Evolutionary conservation across 352 stramenopile species (phyloP).

Genomic region (Plasmopara halstedii): DNA sequence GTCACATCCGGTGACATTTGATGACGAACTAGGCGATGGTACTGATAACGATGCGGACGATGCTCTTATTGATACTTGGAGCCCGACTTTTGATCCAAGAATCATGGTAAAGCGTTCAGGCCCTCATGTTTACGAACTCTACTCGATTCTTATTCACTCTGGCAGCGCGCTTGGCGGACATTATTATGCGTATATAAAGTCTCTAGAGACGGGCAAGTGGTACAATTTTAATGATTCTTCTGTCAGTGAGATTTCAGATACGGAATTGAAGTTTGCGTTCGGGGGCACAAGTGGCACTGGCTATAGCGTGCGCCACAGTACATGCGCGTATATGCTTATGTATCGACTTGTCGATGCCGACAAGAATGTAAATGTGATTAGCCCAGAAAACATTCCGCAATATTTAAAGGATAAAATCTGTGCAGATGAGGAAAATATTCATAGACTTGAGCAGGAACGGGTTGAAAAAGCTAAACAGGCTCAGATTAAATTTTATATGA

Average conservation of each 20-base stretch:
- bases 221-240: constrained; percentile 87
- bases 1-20: constrained; percentile 41
- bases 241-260: constrained; percentile 70
- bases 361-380: constrained; percentile 61
- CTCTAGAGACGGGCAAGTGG: constrained; percentile 71
- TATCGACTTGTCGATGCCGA: constrained; percentile 68
- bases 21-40: constrained; percentile 15
- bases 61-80: constrained; percentile 56
- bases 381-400: constrained; percentile 48
- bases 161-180: constrained; percentile 88
- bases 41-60: constrained; percentile 12
- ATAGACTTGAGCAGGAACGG: constrained; percentile 48
- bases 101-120: constrained; percentile 53
- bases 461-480: constrained; percentile 72
- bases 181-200: constrained; percentile 93
- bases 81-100: constrained; percentile 51
- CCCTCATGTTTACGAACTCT: constrained; percentile 86
- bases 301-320: constrained; percentile 64
- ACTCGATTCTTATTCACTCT: constrained; percentile 89
- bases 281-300: constrained; percentile 43
- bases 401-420: constrained; percentile 62
- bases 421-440: constrained; percentile 57
- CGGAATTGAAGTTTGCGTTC: constrained; percentile 69
- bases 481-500: constrained; percentile 75
- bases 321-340: constrained; percentile 89